phyloP scores from a whole-genome alignment of 208 protist genomes.

The Strigomonas culicis region DNA sequence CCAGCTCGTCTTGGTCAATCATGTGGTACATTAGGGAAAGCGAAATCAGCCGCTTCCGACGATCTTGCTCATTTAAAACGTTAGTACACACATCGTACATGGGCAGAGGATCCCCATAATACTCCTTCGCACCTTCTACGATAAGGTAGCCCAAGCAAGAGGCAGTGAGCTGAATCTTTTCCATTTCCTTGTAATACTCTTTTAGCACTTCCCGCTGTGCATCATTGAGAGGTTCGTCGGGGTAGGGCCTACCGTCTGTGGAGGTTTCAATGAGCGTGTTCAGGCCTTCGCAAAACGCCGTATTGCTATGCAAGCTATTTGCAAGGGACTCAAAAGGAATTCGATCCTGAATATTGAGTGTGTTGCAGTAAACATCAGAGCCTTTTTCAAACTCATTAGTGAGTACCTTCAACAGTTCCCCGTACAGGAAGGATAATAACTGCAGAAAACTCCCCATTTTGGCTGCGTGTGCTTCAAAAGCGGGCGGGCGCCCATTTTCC shows the following conservation, averaged over 20 bases:
- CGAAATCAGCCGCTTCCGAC: slow-evolving; percentile 63
- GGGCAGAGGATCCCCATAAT: slow-evolving; percentile 72
- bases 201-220: slow-evolving; percentile 19
- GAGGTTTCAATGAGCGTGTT: slow-evolving; percentile 51
- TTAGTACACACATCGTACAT: slow-evolving; percentile 73
- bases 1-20: slow-evolving; percentile 81
- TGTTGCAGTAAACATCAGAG: slow-evolving; percentile 62
- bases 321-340: slow-evolving; percentile 71
- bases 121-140: slow-evolving; percentile 75
- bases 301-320: slow-evolving; percentile 72
- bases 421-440: slow-evolving; percentile 28
- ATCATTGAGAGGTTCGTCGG: slow-evolving; percentile 21
- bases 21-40: slow-evolving; percentile 80
- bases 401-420: slow-evolving; percentile 47
- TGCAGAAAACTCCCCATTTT: slow-evolving; percentile 17
- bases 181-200: slow-evolving; percentile 41
- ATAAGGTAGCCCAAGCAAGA: slow-evolving; percentile 60
- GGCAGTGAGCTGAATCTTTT: slow-evolving; percentile 49
- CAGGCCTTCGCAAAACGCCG: slow-evolving; percentile 73
- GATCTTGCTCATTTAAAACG: slow-evolving; percentile 58
- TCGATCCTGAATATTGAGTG: slow-evolving; percentile 74
- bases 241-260: slow-evolving; percentile 32
- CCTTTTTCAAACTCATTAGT: slow-evolving; percentile 64
- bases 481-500: slow-evolving; percentile 8
- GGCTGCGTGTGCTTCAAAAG: slow-evolving; percentile 1